These are phyloP conservation scores for Cokeromyces recurvatus DNA, from an alignment of 371 early-diverging fungal genomes.

Conservation along the genomic window DNA sequence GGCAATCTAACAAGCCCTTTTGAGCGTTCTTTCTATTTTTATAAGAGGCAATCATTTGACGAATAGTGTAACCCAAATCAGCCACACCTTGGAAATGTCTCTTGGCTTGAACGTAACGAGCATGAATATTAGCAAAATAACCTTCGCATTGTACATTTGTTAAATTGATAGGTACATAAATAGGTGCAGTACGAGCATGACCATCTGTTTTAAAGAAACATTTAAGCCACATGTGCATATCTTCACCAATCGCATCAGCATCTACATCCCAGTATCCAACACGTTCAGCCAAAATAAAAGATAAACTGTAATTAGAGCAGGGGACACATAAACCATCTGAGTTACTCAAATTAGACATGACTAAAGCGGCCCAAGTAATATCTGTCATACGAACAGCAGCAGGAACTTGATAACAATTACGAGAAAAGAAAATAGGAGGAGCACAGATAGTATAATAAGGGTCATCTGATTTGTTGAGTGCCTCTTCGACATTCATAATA, in stretches of 20 bases:
- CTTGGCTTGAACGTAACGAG: conserved; percentile 68
- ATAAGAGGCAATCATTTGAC: conserved; percentile 11
- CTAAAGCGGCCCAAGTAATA: conserved; percentile 74
- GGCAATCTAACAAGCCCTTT: conserved; percentile 14
- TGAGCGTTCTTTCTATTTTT: conserved; percentile 13
- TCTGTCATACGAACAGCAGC: conserved; percentile 73
- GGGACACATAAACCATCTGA: conserved; percentile 66
- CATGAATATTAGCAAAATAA: conserved; percentile 49
- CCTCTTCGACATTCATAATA: conserved; percentile 37
- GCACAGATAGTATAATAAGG: conserved; percentile 55
- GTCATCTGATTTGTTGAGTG: conserved; percentile 31
- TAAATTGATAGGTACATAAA: conserved; percentile 71
- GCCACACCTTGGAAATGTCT: conserved; percentile 64
- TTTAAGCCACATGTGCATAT: conserved; percentile 84
- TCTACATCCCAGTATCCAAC: conserved; percentile 79
- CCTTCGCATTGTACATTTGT: conserved; percentile 71
- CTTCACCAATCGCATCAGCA: conserved; percentile 78
- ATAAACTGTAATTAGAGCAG: conserved; percentile 72
- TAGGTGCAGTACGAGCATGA: conserved; percentile 57
- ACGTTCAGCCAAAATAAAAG: conserved; percentile 62
- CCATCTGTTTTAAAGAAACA: conserved; percentile 74
- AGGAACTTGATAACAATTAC: conserved; percentile 70
- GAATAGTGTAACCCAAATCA: conserved; percentile 53
- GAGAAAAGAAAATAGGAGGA: conserved; percentile 74
- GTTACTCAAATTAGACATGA: conserved; percentile 73